Base-by-base conservation (phyloP, 768 basidiomycete genomes). In the Rhodotorula graminis region DNA sequence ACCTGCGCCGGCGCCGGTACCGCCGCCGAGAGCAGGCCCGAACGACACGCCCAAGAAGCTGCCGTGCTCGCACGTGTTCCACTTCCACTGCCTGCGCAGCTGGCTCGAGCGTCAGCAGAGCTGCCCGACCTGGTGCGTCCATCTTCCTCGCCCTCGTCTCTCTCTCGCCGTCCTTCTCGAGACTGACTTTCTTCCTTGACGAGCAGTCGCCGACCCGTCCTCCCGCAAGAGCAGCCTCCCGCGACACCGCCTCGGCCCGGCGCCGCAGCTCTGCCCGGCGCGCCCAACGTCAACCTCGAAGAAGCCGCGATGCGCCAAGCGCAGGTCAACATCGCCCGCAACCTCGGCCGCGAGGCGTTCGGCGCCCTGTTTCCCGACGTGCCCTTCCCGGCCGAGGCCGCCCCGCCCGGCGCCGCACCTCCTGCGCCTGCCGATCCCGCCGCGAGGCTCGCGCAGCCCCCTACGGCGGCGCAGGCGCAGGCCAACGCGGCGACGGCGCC, bases 51-150 rank as follows among this genome's bases (percentile, higher is more conserved):
- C 95, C 4, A 99, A 99, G 83, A 94, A 92, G 80, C 84, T 99
- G 33, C 92, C 90, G 16, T 99, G 96, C 82, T 94, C 94, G 1
- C 96, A 99, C 80, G 88, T 96, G 56, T 99, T 99, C 83, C 96
- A 99, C 82, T 95, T 97, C 80, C 88, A 97, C 79, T 99, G 96
- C 81, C 85, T 99, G 73, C 86, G 93, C 53, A 94, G 92, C 31
- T 99, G 96, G 96, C 85, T 99, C 40, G 96, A 99, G 81, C 86
- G 96, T 57, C 96, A 99, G 81, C 96, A 98, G 81, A 98, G 91
- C 77, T 99, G 96, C 80, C 96, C 96, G 3, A 99, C 96, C 55
- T 99, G 95, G 95, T 95, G 62, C 81, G 89, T 55, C 76, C 2
- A 57, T n/a, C 56, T 16, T 21, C 10, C 0, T 4, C 33, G 1